phyloP scores from a whole-genome alignment of 2,329 filamentous ascomycete species.

The Pseudogymnoascus sp. region DNA sequence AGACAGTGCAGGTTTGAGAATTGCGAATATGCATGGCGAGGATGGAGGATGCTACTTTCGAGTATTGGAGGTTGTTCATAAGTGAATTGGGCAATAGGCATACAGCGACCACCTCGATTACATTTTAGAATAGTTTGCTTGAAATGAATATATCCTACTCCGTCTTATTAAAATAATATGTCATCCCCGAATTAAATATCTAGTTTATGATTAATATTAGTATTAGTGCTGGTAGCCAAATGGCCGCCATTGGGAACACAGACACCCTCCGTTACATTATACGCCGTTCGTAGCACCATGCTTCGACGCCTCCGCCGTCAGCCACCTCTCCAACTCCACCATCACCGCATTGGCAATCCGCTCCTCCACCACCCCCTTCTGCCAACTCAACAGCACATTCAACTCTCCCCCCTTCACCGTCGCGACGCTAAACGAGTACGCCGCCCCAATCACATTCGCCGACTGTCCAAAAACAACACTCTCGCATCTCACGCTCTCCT shows the following conservation, averaged over 20 bases:
- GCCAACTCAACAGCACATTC: constrained; percentile 40
- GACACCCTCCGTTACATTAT: neutral
- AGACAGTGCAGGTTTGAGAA: constrained; percentile 9
- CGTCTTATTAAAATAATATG: neutral
- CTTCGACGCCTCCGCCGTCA: constrained; percentile 1
- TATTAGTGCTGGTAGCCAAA: neutral
- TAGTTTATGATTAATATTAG: neutral
- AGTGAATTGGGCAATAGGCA: neutral
- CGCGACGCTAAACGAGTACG: constrained; percentile 39
- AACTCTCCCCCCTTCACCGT: constrained; percentile 38
- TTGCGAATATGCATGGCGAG: neutral
- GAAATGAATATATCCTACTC: neutral
- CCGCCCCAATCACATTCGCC: constrained; percentile 35
- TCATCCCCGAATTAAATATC: neutral
- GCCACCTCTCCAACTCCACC: neutral
- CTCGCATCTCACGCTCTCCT: constrained; percentile 31
- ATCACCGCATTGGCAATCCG: constrained; percentile 2
- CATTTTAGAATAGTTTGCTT: neutral
- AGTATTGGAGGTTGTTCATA: neutral
- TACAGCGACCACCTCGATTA: neutral
- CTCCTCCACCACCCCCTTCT: constrained; percentile 31
- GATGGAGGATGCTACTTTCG: constrained; percentile 1
- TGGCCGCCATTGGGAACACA: neutral
- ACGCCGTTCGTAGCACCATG: neutral
- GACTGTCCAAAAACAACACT: constrained; percentile 45